Percentiles rank a stretch among this genome's conserved stretches.
Evolutionary conservation across 176 grass and related monocot species (phyloP).

Genomic region (Juncus effusus): DNA sequence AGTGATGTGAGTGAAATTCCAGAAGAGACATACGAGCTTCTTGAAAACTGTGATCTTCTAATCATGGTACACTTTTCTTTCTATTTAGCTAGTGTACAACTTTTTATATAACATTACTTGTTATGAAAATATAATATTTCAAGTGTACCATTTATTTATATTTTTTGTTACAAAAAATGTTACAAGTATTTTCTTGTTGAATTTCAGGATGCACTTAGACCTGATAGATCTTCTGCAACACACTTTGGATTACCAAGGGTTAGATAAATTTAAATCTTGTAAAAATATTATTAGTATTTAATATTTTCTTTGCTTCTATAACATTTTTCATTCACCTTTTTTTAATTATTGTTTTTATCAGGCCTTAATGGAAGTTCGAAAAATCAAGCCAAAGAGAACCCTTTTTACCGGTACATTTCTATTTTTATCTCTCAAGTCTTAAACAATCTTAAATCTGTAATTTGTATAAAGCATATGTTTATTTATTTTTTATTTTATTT

Average conservation of each 20-base stretch:
- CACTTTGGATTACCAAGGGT: slow-evolving; percentile 91
- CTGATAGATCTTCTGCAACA: slow-evolving; percentile 87
- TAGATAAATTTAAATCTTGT: slow-evolving; percentile 21
- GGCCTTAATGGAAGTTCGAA: slow-evolving; percentile 84
- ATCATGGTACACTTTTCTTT: slow-evolving; percentile 57
- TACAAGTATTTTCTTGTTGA: slow-evolving; percentile 27
- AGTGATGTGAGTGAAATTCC: slow-evolving; percentile 98
- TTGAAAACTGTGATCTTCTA: slow-evolving; percentile 81
- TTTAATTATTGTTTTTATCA: slow-evolving; percentile 22
- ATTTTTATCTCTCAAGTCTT: neutral
- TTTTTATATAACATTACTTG: slow-evolving; percentile 2
- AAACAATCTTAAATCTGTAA: neutral
- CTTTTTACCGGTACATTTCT: slow-evolving; percentile 74
- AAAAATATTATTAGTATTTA: slow-evolving; percentile 10
- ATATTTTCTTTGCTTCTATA: slow-evolving; percentile 11
- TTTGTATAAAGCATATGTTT: neutral
- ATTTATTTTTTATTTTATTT: slow-evolving; percentile 20
- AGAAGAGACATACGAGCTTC: slow-evolving; percentile 82
- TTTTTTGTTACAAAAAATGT: neutral
- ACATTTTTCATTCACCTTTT: slow-evolving; percentile 26
- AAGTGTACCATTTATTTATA: too few relatives aligned
- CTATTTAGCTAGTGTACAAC: neutral
- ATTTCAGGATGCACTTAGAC: slow-evolving; percentile 77
- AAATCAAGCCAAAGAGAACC: slow-evolving; percentile 88
- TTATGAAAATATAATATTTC: neutral